Evolutionary conservation across 768 basidiomycete genomes (phyloP), one percentile per base, ranked within the genome.

Genomic region (Tubosaeta sp.): DNA sequence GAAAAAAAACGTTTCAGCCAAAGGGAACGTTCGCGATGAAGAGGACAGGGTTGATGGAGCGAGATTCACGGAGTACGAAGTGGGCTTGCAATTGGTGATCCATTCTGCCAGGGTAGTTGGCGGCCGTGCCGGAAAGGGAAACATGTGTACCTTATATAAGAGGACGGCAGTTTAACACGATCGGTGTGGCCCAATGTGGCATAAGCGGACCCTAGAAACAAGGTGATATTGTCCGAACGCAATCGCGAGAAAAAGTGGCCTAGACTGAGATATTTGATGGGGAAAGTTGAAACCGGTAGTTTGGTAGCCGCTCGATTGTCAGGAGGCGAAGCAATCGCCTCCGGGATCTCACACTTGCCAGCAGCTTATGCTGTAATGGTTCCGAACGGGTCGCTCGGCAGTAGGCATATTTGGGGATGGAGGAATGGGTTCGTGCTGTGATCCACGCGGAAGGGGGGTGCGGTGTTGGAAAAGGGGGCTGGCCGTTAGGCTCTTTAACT

Each of bases 401-500:
- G 56, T 54, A 58, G 44, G 53, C 53, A 52, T 46, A 65, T 62
- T 52, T 49, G 58, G 58, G 54, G 48, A 60, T 36, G 57, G 27
- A 9, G 27, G 27, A 27, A 27, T 9, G 27, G 27, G 46, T 63
- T 68, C 66, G 25, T 56, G 52, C 38, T 42, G 43, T 53, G 65
- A 67, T 67, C 60, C 66, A 66, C 65, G 40, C 22, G 12, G 16
- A 49, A 51, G 46, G 19, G 48, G 36, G 43, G 54, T 53, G 55
- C 58, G 53, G 64, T 64, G 55, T 54, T 58, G 57, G 57, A 54
- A 64, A 60, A 57, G 25, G 60, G 60, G 60, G 61, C 60, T 62
- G 63, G 55, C 68, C 69, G 71, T 72, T 73, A 74, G 65, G 65
- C 73, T 73, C 69, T 69, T 73, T 65, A 67, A 67, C 71, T 72